These are phyloP conservation scores for Limnanthes douglasii DNA, from an alignment of 345 rosid genomes.

Conservation along the genomic window DNA sequence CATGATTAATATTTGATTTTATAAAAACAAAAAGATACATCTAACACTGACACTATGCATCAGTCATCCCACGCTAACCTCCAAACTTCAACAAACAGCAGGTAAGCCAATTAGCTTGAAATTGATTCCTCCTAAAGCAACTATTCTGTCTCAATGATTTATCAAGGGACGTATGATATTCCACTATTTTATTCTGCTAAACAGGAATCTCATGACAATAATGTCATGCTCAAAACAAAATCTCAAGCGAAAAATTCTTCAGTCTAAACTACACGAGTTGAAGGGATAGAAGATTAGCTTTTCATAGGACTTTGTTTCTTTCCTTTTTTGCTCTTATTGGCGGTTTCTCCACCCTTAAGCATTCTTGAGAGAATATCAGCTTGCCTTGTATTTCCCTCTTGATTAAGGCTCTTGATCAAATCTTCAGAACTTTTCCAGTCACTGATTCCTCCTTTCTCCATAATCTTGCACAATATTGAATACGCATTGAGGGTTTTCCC, in stretches of 20 bases:
- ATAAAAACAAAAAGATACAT: too few relatives aligned
- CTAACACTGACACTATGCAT: too few relatives aligned
- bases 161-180: too few relatives aligned
- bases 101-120: too few relatives aligned
- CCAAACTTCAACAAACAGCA: too few relatives aligned
- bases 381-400: constrained; percentile 77
- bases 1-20: too few relatives aligned
- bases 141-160: too few relatives aligned
- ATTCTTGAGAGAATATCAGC: constrained; percentile 81
- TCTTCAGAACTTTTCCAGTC: constrained; percentile 64
- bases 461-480: constrained; percentile 62
- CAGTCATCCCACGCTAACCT: too few relatives aligned
- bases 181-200: constrained; percentile 2
- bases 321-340: constrained; percentile 16
- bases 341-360: constrained; percentile 27
- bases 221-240: not conserved
- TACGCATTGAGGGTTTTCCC: constrained; percentile 90
- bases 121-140: too few relatives aligned
- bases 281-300: constrained; percentile 4
- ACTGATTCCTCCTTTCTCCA: constrained; percentile 53
- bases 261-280: not conserved
- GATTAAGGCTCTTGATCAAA: constrained; percentile 61
- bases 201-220: not conserved
- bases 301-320: constrained; percentile 17
- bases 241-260: not conserved